A percentile compares a stretch with the other conserved stretches of the same genome.
Evolutionary conservation across 1,139 yeast species (phyloP).

Genomic region (Hanseniaspora sp.): DNA sequence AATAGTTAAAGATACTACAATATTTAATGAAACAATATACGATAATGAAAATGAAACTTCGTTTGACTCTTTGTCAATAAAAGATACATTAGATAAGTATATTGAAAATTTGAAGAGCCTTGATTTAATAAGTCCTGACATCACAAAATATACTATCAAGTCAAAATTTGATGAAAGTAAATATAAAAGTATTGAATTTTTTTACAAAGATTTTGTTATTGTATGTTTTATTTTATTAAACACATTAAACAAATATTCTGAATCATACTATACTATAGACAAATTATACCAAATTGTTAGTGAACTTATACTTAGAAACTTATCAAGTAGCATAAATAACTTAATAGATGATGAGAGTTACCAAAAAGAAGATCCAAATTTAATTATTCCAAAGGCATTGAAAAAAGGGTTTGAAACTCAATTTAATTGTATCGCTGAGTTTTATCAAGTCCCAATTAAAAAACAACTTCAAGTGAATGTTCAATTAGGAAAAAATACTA

Average conservation of each 20-base stretch:
- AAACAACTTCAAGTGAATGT: slow-evolving; percentile 39
- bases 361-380: slow-evolving; percentile 22
- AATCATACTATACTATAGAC: slow-evolving; percentile 48
- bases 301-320: slow-evolving; percentile 62
- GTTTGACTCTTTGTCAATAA: not conserved
- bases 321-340: slow-evolving; percentile 40
- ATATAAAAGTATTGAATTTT: slow-evolving; percentile 1
- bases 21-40: slow-evolving; percentile 10
- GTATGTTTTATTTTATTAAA: slow-evolving; percentile 45
- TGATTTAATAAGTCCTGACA: not conserved
- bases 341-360: slow-evolving; percentile 21
- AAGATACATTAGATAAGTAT: not conserved
- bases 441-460: slow-evolving; percentile 48
- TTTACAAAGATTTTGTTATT: slow-evolving; percentile 66
- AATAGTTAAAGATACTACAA: slow-evolving; percentile 3
- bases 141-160: not conserved
- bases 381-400: slow-evolving; percentile 22
- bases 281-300: slow-evolving; percentile 58
- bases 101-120: not conserved
- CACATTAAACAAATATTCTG: slow-evolving; percentile 44
- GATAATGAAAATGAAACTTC: not conserved
- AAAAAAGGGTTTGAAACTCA: slow-evolving; percentile 39
- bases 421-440: slow-evolving; percentile 53
- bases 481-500: slow-evolving; percentile 31
- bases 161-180: not conserved